Percentiles rank a stretch among this genome's conserved stretches.
phyloP scores from a whole-genome alignment of 169 alveolate species.

The Eimeria sp. region DNA sequence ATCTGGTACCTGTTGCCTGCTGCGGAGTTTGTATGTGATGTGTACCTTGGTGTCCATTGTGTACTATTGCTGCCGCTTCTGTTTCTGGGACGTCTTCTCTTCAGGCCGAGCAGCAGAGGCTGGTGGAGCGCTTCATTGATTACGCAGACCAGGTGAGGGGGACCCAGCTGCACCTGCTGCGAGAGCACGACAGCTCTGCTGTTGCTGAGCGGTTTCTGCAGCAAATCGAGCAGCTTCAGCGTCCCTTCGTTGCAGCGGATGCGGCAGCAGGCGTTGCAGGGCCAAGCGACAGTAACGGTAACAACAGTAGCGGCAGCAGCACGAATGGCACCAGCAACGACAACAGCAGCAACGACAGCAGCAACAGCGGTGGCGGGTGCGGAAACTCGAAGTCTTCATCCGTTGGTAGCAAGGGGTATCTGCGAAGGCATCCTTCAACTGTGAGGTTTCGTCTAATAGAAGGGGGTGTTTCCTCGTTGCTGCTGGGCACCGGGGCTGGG shows the following conservation, averaged over 20 bases:
- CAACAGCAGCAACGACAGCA: background rate
- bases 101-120: conserved; percentile 71
- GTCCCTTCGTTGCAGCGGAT: conserved; percentile 16
- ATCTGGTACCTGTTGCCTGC: background rate
- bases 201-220: conserved; percentile 40
- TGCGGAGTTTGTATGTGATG: background rate
- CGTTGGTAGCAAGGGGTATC: background rate
- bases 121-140: conserved; percentile 78
- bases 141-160: conserved; percentile 76
- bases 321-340: background rate
- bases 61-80: background rate
- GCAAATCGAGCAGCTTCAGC: conserved; percentile 19
- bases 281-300: conserved; percentile 18
- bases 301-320: background rate
- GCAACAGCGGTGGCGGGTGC: conserved; percentile 25
- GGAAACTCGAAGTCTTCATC: background rate
- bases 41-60: background rate
- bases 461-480: conserved; percentile 46
- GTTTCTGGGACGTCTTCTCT: background rate
- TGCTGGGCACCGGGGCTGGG: conserved; percentile 8
- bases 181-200: conserved; percentile 66
- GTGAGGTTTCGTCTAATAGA: conserved; percentile 65
- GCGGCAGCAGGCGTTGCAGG: conserved; percentile 36
- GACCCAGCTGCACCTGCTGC: conserved; percentile 80
- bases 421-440: background rate